Evolutionary conservation across 805 yeast species (phyloP).

Genomic region (Clavispora fructus): DNA sequence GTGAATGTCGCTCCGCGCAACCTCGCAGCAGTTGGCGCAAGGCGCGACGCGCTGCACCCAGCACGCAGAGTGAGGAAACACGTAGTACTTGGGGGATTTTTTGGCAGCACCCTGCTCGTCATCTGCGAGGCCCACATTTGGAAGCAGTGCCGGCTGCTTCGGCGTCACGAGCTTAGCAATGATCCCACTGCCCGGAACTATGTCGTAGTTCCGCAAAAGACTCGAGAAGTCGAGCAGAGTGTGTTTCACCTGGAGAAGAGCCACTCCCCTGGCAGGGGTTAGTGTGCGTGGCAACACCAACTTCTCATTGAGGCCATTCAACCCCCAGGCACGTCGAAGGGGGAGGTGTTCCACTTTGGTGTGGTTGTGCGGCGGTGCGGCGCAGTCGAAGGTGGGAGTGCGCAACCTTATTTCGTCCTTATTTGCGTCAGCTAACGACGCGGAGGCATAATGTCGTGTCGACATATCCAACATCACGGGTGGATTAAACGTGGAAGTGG

Average conservation of each 20-base stretch:
- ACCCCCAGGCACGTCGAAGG: conserved; percentile 5
- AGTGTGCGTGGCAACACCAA: background rate
- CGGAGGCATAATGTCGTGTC: background rate
- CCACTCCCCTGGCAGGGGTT: background rate
- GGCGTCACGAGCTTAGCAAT: conserved; percentile 22
- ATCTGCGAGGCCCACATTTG: background rate
- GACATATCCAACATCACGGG: background rate
- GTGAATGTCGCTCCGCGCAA: conserved; percentile 2
- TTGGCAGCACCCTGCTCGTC: background rate
- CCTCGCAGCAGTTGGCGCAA: conserved; percentile 18
- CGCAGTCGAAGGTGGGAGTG: background rate
- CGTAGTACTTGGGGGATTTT: conserved; percentile 12
- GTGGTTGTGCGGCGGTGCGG: conserved; percentile 6
- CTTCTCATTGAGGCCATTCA: background rate
- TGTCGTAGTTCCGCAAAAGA: conserved; percentile 4
- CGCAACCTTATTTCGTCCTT: background rate
- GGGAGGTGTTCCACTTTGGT: conserved; percentile 10
- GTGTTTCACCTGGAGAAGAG: conserved; percentile 11
- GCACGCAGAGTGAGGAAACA: conserved; percentile 34
- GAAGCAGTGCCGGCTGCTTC: background rate
- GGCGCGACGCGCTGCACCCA: conserved; percentile 16
- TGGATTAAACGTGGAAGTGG: background rate
- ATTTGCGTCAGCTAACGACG: background rate
- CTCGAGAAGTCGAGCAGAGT: conserved; percentile 10
- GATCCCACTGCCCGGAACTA: conserved; percentile 32